Evolutionary conservation across 2,329 filamentous ascomycete genomes (phyloP).

Genomic region (Spiromastix sp.): DNA sequence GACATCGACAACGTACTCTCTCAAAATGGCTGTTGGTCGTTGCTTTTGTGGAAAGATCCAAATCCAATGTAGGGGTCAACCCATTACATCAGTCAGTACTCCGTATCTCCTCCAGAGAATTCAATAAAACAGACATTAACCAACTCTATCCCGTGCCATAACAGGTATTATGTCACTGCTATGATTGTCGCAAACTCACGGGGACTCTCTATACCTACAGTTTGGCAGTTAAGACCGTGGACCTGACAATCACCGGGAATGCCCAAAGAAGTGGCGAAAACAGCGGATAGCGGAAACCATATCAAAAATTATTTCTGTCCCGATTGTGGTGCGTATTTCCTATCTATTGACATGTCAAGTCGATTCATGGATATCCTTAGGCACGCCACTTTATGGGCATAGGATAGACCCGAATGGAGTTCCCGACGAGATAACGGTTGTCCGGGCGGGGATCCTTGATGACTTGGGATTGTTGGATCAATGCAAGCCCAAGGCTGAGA

Average conservation of each 20-base stretch:
- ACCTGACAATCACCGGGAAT: slow-evolving; percentile 23
- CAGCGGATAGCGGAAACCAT: slow-evolving; percentile 25
- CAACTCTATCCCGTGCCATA: too few relatives aligned
- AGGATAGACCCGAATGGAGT: slow-evolving; percentile 16
- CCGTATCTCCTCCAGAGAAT: not conserved
- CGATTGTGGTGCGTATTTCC: slow-evolving; percentile 24
- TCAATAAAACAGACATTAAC: slow-evolving; percentile 4
- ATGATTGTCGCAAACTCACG: slow-evolving; percentile 30
- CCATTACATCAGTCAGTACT: slow-evolving; percentile 19
- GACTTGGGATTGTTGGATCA: slow-evolving; percentile 18
- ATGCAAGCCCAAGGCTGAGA: slow-evolving; percentile 20
- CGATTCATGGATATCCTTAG: not conserved
- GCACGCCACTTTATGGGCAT: slow-evolving; percentile 16
- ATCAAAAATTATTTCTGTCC: slow-evolving; percentile 27
- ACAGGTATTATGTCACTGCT: slow-evolving; percentile 28
- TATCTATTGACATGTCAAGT: not conserved
- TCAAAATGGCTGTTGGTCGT: slow-evolving; percentile 21
- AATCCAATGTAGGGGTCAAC: slow-evolving; percentile 23
- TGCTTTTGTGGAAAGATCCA: slow-evolving; percentile 29
- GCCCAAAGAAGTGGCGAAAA: slow-evolving; percentile 26
- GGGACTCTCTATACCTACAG: slow-evolving; percentile 21
- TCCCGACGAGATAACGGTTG: slow-evolving; percentile 15
- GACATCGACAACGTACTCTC: slow-evolving; percentile 1
- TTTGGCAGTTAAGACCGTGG: slow-evolving; percentile 19
- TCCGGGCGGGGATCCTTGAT: slow-evolving; percentile 29